phyloP scores from a whole-genome alignment of 1,139 yeast genomes.

The Yamadazyma trypodendri region DNA sequence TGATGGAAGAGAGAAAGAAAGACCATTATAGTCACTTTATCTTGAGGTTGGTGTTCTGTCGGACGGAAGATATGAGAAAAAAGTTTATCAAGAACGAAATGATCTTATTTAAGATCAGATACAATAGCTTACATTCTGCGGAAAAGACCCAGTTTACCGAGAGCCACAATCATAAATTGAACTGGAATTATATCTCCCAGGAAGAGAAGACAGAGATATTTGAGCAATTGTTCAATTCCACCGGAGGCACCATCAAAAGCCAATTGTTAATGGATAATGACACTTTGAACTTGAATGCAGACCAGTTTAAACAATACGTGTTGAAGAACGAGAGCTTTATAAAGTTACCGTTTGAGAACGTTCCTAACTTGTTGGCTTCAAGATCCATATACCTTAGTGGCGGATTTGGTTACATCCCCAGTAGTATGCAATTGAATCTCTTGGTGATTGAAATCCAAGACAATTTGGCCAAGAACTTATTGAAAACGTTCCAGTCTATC shows the following conservation, averaged over 20 bases:
- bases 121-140: conserved; percentile 56
- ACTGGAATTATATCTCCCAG: conserved; percentile 67
- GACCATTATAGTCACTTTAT: conserved; percentile 93
- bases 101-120: conserved; percentile 71
- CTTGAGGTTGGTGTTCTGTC: conserved; percentile 82
- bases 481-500: conserved; percentile 70
- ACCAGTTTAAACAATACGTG: conserved; percentile 44
- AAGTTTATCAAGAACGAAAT: conserved; percentile 79
- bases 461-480: conserved; percentile 51
- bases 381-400: conserved; percentile 63
- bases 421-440: conserved; percentile 70
- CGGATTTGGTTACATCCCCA: conserved; percentile 86
- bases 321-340: conserved; percentile 59
- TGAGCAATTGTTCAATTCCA: conserved; percentile 55
- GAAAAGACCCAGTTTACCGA: conserved; percentile 74
- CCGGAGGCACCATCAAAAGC: conserved; percentile 35
- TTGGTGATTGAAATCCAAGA: conserved; percentile 66
- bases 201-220: conserved; percentile 58
- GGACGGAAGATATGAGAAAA: conserved; percentile 80
- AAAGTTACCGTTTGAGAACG: conserved; percentile 84
- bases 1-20: conserved; percentile 64
- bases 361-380: conserved; percentile 67
- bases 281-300: conserved; percentile 31
- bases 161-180: conserved; percentile 49
- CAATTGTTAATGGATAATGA: conserved; percentile 32